These are phyloP conservation scores for Wickerhamiella galacta DNA, from an alignment of 805 yeast species.

Conservation along the genomic window DNA sequence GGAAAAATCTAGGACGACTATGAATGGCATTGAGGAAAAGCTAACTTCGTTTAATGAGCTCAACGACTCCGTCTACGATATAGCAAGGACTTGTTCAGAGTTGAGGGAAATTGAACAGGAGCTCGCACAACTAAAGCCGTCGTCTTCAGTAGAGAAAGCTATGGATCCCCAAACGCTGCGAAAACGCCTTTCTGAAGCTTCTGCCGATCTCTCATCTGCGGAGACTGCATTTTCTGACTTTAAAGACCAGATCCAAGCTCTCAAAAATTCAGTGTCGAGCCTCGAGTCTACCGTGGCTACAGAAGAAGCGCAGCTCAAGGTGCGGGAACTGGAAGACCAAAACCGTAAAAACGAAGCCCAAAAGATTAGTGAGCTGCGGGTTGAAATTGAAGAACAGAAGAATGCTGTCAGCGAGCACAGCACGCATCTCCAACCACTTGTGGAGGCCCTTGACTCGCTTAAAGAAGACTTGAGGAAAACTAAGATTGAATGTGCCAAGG, in stretches of 20 bases:
- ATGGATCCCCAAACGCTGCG: conserved; percentile 6
- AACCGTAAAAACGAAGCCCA: neutral
- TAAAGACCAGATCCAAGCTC: neutral
- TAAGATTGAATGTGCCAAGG: no score
- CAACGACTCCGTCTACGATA: no score
- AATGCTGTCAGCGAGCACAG: conserved; percentile 1
- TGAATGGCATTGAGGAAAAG: no score
- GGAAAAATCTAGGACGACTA: no score
- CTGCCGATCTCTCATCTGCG: conserved; percentile 3
- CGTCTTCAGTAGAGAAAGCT: no score
- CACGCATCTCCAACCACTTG: neutral
- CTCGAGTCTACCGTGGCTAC: neutral
- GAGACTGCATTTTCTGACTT: conserved; percentile 1
- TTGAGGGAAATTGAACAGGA: no score
- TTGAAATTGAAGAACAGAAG: conserved; percentile 7
- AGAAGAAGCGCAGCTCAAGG: conserved; percentile 5
- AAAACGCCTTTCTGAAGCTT: conserved; percentile 9
- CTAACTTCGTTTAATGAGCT: no score
- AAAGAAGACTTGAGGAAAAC: no score
- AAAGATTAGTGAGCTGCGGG: conserved; percentile 2
- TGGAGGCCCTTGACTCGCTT: neutral
- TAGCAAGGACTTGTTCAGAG: no score
- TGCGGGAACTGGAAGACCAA: conserved; percentile 9
- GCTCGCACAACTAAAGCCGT: no score
- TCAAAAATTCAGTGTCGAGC: conserved; percentile 1